Conservation (phyloP, 2,329 filamentous ascomycete genomes). For the Apiospora hydei region DNA sequence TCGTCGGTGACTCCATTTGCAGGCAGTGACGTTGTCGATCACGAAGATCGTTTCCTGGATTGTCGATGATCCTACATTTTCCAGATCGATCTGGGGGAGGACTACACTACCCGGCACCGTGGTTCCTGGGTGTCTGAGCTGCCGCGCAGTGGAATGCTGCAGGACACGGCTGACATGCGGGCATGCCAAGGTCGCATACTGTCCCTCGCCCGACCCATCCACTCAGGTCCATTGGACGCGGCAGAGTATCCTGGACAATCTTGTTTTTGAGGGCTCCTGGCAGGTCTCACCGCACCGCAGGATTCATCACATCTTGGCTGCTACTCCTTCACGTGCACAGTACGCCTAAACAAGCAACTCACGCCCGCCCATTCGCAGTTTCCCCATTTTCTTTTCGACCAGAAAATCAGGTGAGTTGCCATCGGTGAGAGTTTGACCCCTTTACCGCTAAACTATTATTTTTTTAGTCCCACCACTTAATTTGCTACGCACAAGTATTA, state of each 20-base stretch:
- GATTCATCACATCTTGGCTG: background rate
- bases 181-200: background rate
- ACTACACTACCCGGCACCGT: background rate
- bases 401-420: background rate
- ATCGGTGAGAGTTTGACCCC: no score
- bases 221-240: background rate
- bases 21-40: constrained; percentile 1
- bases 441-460: no score
- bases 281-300: constrained; percentile 9
- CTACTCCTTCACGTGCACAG: background rate
- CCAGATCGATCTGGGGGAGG: background rate
- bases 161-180: constrained; percentile 8
- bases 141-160: background rate
- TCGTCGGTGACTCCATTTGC: background rate
- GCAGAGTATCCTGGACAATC: background rate
- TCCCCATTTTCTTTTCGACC: background rate
- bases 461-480: background rate
- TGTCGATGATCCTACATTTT: background rate
- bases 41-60: background rate
- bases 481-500: background rate
- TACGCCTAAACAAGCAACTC: background rate
- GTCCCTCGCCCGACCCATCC: background rate
- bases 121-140: background rate
- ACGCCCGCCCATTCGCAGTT: background rate
- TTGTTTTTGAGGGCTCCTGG: background rate